Percentiles rank a stretch among this genome's conserved stretches.
These are phyloP conservation scores for Lactarius pseudohatsudake DNA, from an alignment of 768 basidiomycete species.

Conservation along the genomic window DNA sequence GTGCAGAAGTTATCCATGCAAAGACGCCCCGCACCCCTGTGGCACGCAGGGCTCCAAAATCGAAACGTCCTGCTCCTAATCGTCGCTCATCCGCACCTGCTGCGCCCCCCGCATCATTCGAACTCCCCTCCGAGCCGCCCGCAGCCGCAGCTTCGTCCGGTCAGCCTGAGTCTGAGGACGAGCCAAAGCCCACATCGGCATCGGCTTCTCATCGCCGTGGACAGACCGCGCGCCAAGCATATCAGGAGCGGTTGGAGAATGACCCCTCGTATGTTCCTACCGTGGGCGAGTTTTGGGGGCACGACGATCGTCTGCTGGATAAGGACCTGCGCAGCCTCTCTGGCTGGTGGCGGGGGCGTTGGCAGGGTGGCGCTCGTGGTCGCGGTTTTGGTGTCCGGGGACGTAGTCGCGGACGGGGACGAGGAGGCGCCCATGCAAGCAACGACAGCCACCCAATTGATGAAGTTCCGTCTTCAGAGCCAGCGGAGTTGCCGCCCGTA, in stretches of 20 bases:
- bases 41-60: constrained; percentile 33
- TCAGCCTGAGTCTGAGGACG: constrained; percentile 38
- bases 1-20: constrained; percentile 32
- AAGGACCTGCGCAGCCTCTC: constrained; percentile 80
- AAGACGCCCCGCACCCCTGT: constrained; percentile 35
- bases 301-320: constrained; percentile 87
- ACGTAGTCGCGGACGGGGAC: constrained; percentile 42
- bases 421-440: constrained; percentile 21
- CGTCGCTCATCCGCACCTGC: constrained; percentile 35
- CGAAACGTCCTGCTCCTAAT: constrained; percentile 37
- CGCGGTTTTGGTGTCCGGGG: constrained; percentile 55
- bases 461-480: constrained; percentile 31
- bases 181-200: constrained; percentile 34
- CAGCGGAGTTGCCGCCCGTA: constrained; percentile 51
- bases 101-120: constrained; percentile 26
- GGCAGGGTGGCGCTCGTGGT: constrained; percentile 69
- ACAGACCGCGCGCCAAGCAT: constrained; percentile 77
- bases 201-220: constrained; percentile 43
- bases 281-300: constrained; percentile 92
- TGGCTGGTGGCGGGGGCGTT: constrained; percentile 83
- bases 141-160: constrained; percentile 34
- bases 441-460: constrained; percentile 27
- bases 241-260: constrained; percentile 74
- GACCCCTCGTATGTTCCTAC: constrained; percentile 91
- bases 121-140: constrained; percentile 35